Evolutionary conservation across 2,329 filamentous ascomycete genomes (phyloP).

Genomic region (Fusarium guadeloupense): DNA sequence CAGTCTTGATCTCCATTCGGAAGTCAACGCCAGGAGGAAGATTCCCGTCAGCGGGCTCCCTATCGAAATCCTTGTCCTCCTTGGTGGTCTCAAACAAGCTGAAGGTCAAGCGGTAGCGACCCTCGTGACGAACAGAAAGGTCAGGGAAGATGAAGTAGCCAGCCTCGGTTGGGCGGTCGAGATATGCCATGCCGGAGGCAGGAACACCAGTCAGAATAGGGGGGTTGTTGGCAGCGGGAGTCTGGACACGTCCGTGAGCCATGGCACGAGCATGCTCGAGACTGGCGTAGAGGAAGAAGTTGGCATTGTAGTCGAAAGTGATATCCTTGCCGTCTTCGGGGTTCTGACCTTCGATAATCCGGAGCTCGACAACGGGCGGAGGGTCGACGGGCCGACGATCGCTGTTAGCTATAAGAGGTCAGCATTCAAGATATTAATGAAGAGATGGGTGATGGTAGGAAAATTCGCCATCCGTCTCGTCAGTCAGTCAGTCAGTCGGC

Average conservation of each 20-base stretch:
- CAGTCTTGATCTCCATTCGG: conserved; percentile 88
- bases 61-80: conserved; percentile 80
- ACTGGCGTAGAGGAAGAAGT: conserved; percentile 96
- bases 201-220: conserved; percentile 94
- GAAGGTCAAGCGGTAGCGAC: conserved; percentile 89
- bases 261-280: conserved; percentile 86
- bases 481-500: conserved; percentile 50
- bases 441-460: not conserved
- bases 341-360: conserved; percentile 78
- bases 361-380: conserved; percentile 91
- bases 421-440: conserved; percentile 10
- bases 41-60: conserved; percentile 56
- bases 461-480: not conserved
- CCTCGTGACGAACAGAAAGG: conserved; percentile 93
- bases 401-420: conserved; percentile 49
- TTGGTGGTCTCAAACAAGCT: conserved; percentile 95
- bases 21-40: conserved; percentile 74
- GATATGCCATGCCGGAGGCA: conserved; percentile 93
- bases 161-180: conserved; percentile 81
- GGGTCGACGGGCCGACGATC: conserved; percentile 94
- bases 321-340: conserved; percentile 72
- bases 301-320: conserved; percentile 93
- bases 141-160: conserved; percentile 99
- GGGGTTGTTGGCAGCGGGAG: conserved; percentile 72
- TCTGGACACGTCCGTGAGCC: conserved; percentile 79